Percentiles rank a stretch among this genome's conserved stretches.
Evolutionary conservation across 2,329 filamentous ascomycete species (phyloP).

Genomic region (Xylariaceae sp.): DNA sequence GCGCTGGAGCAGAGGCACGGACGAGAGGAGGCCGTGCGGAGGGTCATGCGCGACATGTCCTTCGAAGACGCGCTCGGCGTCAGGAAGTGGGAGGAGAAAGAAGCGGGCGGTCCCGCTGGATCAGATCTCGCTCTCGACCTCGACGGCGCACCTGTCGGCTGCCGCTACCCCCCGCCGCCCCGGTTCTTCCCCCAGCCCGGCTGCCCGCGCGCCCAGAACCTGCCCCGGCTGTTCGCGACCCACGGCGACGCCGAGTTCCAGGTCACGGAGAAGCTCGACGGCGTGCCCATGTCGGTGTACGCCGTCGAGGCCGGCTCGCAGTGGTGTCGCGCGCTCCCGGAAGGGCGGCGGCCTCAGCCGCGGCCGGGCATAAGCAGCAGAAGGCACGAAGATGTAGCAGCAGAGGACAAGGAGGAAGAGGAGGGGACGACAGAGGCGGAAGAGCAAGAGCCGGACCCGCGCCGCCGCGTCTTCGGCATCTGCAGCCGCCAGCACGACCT

Average conservation of each 20-base stretch:
- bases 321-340: conserved; percentile 13
- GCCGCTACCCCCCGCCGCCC: no score
- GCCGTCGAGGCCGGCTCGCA: conserved; percentile 12
- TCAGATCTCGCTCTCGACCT: conserved; percentile 8
- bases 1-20: conserved; percentile 10
- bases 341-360: no score
- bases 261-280: conserved; percentile 27
- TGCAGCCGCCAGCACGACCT: conserved; percentile 13
- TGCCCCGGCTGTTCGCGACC: conserved; percentile 9
- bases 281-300: conserved; percentile 24
- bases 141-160: no score
- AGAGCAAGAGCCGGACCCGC: no score
- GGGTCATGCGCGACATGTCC: conserved; percentile 12
- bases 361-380: no score
- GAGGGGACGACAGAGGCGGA: no score
- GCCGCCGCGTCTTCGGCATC: conserved; percentile 13
- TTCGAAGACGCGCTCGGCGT: conserved; percentile 22
- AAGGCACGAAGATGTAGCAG: no score
- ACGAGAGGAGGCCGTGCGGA: conserved; percentile 4
- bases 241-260: conserved; percentile 14
- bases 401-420: no score
- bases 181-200: conserved; percentile 21
- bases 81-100: conserved; percentile 19
- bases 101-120: neutral
- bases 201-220: conserved; percentile 21